phyloP scores from a whole-genome alignment of 805 yeast genomes.

The Yarrowia yakushimensis region DNA sequence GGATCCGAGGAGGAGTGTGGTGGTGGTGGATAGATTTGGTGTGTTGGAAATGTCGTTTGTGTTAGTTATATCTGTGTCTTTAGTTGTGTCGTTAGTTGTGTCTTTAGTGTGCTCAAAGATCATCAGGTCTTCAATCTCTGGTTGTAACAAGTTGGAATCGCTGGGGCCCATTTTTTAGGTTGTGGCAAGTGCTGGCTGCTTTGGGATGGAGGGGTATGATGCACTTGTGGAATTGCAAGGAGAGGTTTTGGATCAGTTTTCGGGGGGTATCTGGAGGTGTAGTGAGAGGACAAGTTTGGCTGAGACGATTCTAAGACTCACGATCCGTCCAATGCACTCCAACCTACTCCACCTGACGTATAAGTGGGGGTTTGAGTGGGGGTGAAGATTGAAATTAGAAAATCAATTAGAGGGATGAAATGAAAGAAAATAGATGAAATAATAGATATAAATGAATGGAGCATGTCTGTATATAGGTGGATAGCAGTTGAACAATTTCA shows the following conservation, averaged over 20 bases:
- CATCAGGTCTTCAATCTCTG: background rate
- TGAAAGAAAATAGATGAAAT: too few species aligned
- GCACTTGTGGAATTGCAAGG: too few species aligned
- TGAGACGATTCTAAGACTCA: background rate
- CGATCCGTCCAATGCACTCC: background rate
- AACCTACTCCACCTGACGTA: slow-evolving; percentile 13
- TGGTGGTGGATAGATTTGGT: background rate
- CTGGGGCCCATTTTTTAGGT: background rate
- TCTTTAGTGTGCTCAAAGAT: too few species aligned
- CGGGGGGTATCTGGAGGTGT: background rate
- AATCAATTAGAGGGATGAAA: too few species aligned
- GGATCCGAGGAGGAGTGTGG: background rate
- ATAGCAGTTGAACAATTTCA: too few species aligned
- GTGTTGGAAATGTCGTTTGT: background rate
- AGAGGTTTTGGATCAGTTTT: too few species aligned
- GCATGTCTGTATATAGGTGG: too few species aligned
- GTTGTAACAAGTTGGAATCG: background rate
- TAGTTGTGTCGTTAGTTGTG: background rate
- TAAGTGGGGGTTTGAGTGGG: too few species aligned
- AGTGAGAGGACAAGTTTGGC: background rate
- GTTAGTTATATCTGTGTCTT: background rate
- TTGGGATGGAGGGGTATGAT: background rate
- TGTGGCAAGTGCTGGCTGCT: background rate
- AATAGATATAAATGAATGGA: too few species aligned
- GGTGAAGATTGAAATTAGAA: too few species aligned